Conservation (phyloP, 2,329 filamentous ascomycete species). For the Nemania serpens region DNA sequence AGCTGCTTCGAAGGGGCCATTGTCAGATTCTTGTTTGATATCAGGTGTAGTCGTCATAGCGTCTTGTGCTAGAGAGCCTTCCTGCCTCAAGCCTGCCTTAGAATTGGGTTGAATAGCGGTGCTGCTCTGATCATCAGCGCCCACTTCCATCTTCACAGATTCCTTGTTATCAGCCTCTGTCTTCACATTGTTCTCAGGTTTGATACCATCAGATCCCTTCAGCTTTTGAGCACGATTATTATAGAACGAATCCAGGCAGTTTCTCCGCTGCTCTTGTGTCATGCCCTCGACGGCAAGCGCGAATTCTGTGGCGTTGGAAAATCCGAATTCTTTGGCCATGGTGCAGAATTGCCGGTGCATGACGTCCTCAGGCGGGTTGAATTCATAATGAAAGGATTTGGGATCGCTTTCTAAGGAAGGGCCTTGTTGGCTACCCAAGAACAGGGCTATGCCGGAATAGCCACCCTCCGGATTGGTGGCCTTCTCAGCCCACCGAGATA, state of each 20-base stretch:
- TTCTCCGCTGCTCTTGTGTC: constrained; percentile 81
- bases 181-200: constrained; percentile 7
- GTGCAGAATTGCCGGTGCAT: constrained; percentile 84
- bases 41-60: constrained; percentile 1
- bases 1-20: background rate
- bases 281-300: constrained; percentile 88
- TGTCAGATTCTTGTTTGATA: constrained; percentile 24
- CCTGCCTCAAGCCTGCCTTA: constrained; percentile 1
- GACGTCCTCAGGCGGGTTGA: constrained; percentile 75
- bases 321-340: constrained; percentile 83
- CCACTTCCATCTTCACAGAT: constrained; percentile 11
- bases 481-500: constrained; percentile 77
- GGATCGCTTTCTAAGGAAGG: constrained; percentile 35
- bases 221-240: constrained; percentile 62
- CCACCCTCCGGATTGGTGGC: constrained; percentile 51
- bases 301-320: constrained; percentile 78
- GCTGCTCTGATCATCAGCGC: background rate
- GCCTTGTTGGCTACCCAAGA: constrained; percentile 56
- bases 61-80: constrained; percentile 18
- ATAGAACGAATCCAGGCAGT: constrained; percentile 83
- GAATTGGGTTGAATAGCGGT: background rate
- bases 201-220: constrained; percentile 37
- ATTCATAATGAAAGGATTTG: constrained; percentile 51
- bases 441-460: constrained; percentile 60
- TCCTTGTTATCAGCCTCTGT: constrained; percentile 4